Evolutionary conservation across 208 protist genomes (phyloP), one percentile per base, ranked within the genome.

Genomic region (Wallacemonas sp.): DNA sequence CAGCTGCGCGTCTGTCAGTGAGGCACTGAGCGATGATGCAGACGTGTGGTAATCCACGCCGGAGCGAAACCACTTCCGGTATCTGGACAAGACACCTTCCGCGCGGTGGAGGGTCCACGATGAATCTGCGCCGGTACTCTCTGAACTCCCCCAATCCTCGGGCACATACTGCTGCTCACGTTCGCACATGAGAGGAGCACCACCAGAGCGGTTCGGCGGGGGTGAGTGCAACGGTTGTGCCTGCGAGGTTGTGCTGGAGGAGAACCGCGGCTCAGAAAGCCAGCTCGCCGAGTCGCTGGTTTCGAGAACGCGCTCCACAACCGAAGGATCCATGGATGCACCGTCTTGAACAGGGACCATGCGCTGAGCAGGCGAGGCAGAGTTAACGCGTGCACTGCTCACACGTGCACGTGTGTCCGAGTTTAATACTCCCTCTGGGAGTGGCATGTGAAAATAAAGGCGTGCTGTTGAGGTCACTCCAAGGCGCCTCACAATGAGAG

Each of bases 251-350:
- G n/a, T n/a, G 14, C 41, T 31, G 3, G 12, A 26, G 19, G 11
- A 27, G 30, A 33, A 39, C 30, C 31, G 51, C 12, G 4, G 31
- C 17, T 58, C 75, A 77, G 60, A 68, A 39, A 21, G 75, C 65
- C 17, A 82, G 60, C 6, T 65, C 65, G 8, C 41, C 47, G 39
- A 74, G 49, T 21, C 72, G 34, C 11, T 19, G 41, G 15, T 68
- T 53, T 47, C 61, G 19, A 56, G 17, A 30, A 79, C 47, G 4
- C 75, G 75, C 30, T 70, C 75, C 1, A 76, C 69, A 6, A 53
- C 56, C 19, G 47, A 62, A 24, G 65, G 46, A 17, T 54, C 46
- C 46, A 54, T 11, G 36, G 36, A 41, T 14, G 14, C 12, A 26
- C 17, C 44, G 44, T 49, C 44, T 26, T 41, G 36, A 14, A 14